These are phyloP conservation scores for Pichia sp. DNA, from an alignment of 1,139 yeast genomes.

Conservation along the genomic window DNA sequence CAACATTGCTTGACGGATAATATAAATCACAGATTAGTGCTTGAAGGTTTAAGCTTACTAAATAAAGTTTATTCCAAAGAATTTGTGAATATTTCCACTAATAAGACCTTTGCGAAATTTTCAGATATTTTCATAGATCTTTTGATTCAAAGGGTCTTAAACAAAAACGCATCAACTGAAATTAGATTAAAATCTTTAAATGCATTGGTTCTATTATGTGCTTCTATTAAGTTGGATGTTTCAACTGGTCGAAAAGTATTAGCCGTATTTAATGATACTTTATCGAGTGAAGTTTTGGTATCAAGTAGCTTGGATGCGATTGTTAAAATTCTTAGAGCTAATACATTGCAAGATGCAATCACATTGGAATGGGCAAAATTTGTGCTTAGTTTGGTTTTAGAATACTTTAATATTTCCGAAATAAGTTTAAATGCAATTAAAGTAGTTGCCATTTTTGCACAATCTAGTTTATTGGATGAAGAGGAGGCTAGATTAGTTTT, in stretches of 20 bases:
- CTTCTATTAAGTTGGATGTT: constrained; percentile 19
- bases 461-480: constrained; percentile 9
- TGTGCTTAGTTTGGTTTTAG: constrained; percentile 16
- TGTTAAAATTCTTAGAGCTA: constrained; percentile 14
- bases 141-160: constrained; percentile 33
- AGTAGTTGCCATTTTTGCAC: constrained; percentile 13
- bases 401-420: constrained; percentile 20
- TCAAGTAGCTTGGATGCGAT: constrained; percentile 16
- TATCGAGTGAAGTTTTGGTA: constrained; percentile 11
- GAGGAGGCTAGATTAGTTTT: constrained; percentile 8
- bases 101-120: no score
- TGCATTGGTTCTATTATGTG: constrained; percentile 32
- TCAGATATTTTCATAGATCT: constrained; percentile 14
- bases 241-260: constrained; percentile 8
- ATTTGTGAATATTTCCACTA: no score
- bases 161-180: constrained; percentile 43
- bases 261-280: constrained; percentile 16
- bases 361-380: constrained; percentile 17
- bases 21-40: constrained; percentile 44
- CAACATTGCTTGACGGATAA: constrained; percentile 36
- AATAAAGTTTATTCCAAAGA: no score
- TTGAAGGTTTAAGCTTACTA: constrained; percentile 45
- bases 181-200: constrained; percentile 43
- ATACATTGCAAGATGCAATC: constrained; percentile 1
- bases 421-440: constrained; percentile 17